Conservation (phyloP, 176 grass and related monocot species). For the Bothriochloa decipiens region DNA sequence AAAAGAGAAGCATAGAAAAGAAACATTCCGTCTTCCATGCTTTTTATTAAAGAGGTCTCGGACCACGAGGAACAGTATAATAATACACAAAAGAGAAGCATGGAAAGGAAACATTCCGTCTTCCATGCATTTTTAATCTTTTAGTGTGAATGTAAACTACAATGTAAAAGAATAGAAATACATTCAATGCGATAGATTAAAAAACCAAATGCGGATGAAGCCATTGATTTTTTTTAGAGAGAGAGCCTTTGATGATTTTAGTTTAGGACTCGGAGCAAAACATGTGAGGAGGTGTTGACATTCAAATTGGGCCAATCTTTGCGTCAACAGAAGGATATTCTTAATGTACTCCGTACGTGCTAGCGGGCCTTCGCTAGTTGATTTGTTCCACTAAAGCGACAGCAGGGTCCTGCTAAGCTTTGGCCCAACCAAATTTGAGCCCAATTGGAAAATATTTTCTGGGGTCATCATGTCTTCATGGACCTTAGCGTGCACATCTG, state of each 20-base stretch:
- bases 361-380: no score
- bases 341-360: no score
- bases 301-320: no score
- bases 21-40: not conserved
- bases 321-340: no score
- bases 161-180: not conserved
- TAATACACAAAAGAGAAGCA: not conserved
- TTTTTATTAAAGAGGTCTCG: not conserved
- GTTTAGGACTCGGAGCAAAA: not conserved
- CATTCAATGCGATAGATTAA: not conserved
- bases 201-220: not conserved
- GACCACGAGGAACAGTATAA: not conserved
- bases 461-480: not conserved
- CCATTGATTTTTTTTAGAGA: not conserved
- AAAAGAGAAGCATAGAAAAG: no score
- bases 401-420: not conserved
- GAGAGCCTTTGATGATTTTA: not conserved
- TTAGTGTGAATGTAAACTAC: not conserved
- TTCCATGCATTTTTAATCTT: not conserved
- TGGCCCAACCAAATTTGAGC: slow-evolving; percentile 14
- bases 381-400: no score
- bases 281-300: not conserved
- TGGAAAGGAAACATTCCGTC: not conserved
- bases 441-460: not conserved
- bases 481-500: not conserved